A percentile compares a stretch with the other conserved stretches of the same genome.
These are phyloP conservation scores for Fomitopsis pulvina DNA, from an alignment of 768 basidiomycete genomes.

Conservation along the genomic window DNA sequence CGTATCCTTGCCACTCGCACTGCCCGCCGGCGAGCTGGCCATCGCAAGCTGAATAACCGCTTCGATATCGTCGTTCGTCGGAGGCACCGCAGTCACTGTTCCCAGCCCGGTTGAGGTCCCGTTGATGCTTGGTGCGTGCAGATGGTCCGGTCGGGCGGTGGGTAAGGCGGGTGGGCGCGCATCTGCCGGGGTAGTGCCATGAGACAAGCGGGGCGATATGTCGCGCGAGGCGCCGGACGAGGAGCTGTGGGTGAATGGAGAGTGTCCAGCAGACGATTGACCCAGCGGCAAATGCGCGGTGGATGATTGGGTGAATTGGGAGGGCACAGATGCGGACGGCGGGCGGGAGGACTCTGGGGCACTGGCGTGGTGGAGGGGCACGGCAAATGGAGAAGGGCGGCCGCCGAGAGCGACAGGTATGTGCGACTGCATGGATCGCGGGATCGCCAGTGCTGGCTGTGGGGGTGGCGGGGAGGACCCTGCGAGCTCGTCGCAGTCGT, in stretches of 20 bases:
- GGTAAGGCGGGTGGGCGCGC: background rate
- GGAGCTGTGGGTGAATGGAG: background rate
- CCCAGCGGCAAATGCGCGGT: no score
- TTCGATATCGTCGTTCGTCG: constrained; percentile 75
- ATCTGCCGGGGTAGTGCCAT: background rate
- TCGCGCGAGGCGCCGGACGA: background rate
- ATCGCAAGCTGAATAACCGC: constrained; percentile 91
- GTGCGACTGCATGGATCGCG: background rate
- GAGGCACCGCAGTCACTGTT: background rate
- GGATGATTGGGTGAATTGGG: background rate
- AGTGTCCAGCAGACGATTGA: no score
- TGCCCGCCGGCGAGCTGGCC: constrained; percentile 47
- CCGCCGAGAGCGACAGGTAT: background rate
- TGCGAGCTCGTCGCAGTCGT: background rate
- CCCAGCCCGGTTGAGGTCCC: background rate
- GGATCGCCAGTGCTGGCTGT: background rate
- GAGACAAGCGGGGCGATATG: background rate
- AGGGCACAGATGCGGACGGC: background rate
- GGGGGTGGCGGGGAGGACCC: background rate
- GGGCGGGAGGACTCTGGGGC: constrained; percentile 5
- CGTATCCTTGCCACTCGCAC: constrained; percentile 59
- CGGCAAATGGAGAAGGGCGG: background rate
- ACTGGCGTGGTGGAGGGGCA: constrained; percentile 5
- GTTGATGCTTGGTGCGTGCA: background rate
- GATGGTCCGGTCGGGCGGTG: background rate